A percentile compares a stretch with the other conserved stretches of the same genome.
Conservation (phyloP, 345 rosid species). For the Eucalyptus cladocalyx region DNA sequence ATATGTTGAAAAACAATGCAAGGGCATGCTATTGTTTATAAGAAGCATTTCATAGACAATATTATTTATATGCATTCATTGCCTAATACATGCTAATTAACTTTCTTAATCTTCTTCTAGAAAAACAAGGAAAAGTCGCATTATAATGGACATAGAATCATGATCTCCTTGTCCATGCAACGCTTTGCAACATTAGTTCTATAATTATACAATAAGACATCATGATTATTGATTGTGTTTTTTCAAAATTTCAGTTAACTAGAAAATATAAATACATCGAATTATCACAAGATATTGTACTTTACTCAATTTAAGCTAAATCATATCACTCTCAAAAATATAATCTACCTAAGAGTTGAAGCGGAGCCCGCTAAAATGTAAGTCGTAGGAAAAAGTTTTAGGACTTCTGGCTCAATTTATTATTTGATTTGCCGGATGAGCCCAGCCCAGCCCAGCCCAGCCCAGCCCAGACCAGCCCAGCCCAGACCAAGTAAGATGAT, state of each 20-base stretch:
- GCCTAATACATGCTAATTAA: rapidly evolving
- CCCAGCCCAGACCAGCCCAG: neutral
- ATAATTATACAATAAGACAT: rapidly evolving
- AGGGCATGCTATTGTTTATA: rapidly evolving
- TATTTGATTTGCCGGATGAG: neutral
- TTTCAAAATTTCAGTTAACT: rapidly evolving
- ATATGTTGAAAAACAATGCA: rapidly evolving
- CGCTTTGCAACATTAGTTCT: rapidly evolving
- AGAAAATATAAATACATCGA: too few species aligned
- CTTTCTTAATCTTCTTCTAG: neutral
- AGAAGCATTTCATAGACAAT: neutral
- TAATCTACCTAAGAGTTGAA: neutral
- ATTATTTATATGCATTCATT: rapidly evolving
- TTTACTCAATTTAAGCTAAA: too few species aligned
- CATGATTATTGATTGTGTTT: rapidly evolving
- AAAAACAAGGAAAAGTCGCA: neutral
- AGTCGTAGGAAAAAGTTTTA: rapidly evolving
- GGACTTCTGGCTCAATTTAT: neutral
- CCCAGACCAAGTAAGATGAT: neutral
- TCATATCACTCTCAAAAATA: neutral
- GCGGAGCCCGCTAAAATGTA: neutral
- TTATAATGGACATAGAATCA: neutral
- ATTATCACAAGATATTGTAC: too few species aligned
- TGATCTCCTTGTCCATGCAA: rapidly evolving
- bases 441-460: too few species aligned